Evolutionary conservation across 768 basidiomycete genomes (phyloP), one percentile per base, ranked within the genome.

Genomic region (Tricholoma flavovirens): DNA sequence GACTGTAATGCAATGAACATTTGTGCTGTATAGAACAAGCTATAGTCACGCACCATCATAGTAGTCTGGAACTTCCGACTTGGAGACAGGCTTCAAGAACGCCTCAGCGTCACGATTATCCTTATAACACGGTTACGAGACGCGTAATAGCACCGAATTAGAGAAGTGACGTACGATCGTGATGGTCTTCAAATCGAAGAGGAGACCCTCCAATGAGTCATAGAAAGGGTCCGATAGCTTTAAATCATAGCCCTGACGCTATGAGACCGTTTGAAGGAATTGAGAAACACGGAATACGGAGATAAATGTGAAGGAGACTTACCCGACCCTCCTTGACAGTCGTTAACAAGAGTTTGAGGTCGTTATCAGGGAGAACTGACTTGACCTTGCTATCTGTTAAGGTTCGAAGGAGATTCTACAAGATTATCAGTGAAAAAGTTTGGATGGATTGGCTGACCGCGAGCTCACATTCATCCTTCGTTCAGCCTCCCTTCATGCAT

Each of bases 61-160:
- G 66, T 99, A 99, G 72, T 98, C 94, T 40, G 93, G 91, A 11
- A 87, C 89, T 63, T 98, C 94, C 38, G 86, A 74, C 75, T 83
- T 94, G 6, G 89, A 83, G 2, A 99, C 96, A 3, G 94, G 94
- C 68, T 90, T 93, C 52, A 96, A 80, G 70, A 99, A 99, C 8
- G 94, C 87, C 64, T 91, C 88, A 8, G 95, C 88, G 71, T 95
- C 92, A 67, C 85, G 93, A 76, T 90, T 93, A 71, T 88, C 84
- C 84, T 88, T 59, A 54, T 58, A 62, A 68, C 56, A 70, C 64
- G 57, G 59, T 56, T 45, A 56, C 60, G 49, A 53, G 60, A 68
- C 68, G 69, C 66, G 63, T 63, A 38, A 62, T 36, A 56, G 51
- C 17, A 38, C 15, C 12, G 42, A 52, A 55, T 51, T 54, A 59